Conservation (phyloP, 2,329 filamentous ascomycete species). For the Lasiodiplodia sp. region DNA sequence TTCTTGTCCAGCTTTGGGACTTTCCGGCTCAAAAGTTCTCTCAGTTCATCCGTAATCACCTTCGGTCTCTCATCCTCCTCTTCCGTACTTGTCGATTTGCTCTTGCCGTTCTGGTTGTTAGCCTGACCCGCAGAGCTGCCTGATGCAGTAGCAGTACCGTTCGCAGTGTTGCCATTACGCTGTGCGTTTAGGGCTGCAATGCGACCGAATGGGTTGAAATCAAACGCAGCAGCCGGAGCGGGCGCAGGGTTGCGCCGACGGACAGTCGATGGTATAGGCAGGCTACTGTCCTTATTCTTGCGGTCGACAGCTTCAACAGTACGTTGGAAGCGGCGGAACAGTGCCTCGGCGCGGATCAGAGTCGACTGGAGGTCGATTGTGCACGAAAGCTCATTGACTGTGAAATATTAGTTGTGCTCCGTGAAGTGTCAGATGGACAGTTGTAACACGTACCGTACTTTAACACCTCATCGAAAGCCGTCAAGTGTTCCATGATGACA, state of each 20-base stretch:
- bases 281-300: conserved; percentile 69
- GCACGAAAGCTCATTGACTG: conserved; percentile 92
- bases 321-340: conserved; percentile 87
- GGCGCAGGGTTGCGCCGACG: conserved; percentile 56
- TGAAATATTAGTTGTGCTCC: conserved; percentile 30
- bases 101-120: conserved; percentile 38
- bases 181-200: conserved; percentile 14
- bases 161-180: not conserved
- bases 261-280: conserved; percentile 62
- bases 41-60: conserved; percentile 69
- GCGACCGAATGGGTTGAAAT: conserved; percentile 20
- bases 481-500: conserved; percentile 92
- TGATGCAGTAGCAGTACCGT: conserved; percentile 33
- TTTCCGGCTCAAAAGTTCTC: conserved; percentile 67
- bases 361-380: conserved; percentile 91
- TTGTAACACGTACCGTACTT: conserved; percentile 77
- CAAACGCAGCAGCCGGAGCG: not conserved
- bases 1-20: conserved; percentile 56
- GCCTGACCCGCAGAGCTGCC: conserved; percentile 37
- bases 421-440: not conserved
- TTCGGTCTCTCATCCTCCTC: conserved; percentile 50
- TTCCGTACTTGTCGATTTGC: conserved; percentile 42
- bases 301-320: conserved; percentile 92
- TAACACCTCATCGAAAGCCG: conserved; percentile 94
- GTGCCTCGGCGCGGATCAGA: conserved; percentile 83